phyloP scores from a whole-genome alignment of 1,139 yeast species.

The Kodamaea derodonti region DNA sequence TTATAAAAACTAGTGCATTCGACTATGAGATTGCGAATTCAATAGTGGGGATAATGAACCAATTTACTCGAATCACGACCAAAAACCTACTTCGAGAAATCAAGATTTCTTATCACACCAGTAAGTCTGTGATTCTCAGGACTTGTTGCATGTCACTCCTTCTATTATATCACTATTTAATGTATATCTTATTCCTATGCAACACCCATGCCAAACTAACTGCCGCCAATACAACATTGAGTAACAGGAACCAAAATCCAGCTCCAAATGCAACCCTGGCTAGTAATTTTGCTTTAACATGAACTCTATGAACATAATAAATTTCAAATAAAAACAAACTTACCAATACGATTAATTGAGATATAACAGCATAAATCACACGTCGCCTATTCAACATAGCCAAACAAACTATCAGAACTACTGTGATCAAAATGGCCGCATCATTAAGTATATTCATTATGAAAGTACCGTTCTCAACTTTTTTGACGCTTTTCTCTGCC shows the following conservation, averaged over 20 bases:
- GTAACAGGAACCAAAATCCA: slow-evolving; percentile 5
- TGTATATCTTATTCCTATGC: neutral
- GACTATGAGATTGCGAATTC: too few relatives aligned
- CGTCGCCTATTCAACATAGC: slow-evolving; percentile 5
- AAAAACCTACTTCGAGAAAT: too few relatives aligned
- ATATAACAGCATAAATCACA: neutral
- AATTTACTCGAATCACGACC: too few relatives aligned
- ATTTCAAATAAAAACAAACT: slow-evolving; percentile 2
- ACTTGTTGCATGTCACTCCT: too few relatives aligned
- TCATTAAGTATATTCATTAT: slow-evolving; percentile 4
- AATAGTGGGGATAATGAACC: too few relatives aligned
- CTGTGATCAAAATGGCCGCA: slow-evolving; percentile 1
- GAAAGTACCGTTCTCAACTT: slow-evolving; percentile 3
- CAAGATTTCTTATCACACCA: too few relatives aligned
- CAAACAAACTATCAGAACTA: slow-evolving; percentile 4
- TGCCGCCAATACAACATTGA: slow-evolving; percentile 1
- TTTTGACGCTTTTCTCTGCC: slow-evolving; percentile 3
- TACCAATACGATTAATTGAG: slow-evolving; percentile 1
- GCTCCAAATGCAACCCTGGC: slow-evolving; percentile 3
- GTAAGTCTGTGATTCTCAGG: too few relatives aligned
- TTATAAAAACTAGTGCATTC: too few relatives aligned
- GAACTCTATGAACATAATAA: slow-evolving; percentile 2
- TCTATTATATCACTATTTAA: too few relatives aligned
- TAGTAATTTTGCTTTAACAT: neutral
- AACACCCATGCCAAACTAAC: neutral